Evolutionary conservation across 305 asterid species (phyloP), one percentile per base, ranked within the genome.

Genomic region (Solanum aculeatissimum): DNA sequence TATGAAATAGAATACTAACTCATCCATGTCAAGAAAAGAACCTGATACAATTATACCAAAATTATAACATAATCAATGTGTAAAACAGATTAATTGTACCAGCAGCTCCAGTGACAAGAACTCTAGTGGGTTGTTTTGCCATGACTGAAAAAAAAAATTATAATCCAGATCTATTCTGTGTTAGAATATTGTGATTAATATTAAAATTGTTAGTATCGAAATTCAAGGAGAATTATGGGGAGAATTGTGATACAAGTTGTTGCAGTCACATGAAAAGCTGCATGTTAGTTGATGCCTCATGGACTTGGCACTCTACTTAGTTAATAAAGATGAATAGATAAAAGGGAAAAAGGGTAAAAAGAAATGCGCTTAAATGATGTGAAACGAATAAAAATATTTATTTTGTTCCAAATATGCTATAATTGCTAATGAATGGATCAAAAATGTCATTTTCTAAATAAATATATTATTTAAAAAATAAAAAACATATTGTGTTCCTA

Each of bases 1-100:
- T 87, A 90, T 85, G 96, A 42, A 90, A 87, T 86, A 82, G 98
- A 82, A 93, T 91, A 91, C 85, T 90, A 78, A 87, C 70, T 55
- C 88, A 85, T 90, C 81, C 81, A 88, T 84, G 83, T 84, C 74
- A 94, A 94, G 95, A 75, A 93, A 93, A 86, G 98, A 90, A 93
- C 92, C 85, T 86, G 32, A 62, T 71, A 49, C 47, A 60, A 70
- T 14, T 27, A 8, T 42, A 68, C 11, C 23, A 70, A 77, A 49
- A 75, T 2, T 18, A 49, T 16, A 27, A 77, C 45, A 75, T 47
- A 6, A 75, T 25, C 5, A 75, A 75, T 25, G 43, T 60, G 16
- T 25, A 14, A 47, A 60, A 25, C 69, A 23, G 9, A 23, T 58
- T 40, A 23, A 16, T 49, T 18, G 45, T 85, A 85, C 91, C 90